These are phyloP conservation scores for Pezicula neosporulosa DNA, from an alignment of 2,329 filamentous ascomycete genomes.

Conservation along the genomic window DNA sequence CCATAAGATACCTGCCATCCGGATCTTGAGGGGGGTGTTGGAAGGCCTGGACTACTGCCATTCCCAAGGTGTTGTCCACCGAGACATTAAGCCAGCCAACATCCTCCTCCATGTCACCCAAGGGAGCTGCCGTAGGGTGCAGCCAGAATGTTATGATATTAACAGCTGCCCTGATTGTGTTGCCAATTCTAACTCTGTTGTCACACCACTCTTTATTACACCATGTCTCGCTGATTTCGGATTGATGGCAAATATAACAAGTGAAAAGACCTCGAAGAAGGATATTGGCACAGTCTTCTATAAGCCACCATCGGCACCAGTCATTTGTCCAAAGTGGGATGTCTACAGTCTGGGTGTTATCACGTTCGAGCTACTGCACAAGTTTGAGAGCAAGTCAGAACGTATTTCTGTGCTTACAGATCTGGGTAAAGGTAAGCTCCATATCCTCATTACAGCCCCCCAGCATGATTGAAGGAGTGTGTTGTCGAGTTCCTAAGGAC, in stretches of 20 bases:
- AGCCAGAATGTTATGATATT: conserved; percentile 34
- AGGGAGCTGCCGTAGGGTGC: conserved; percentile 9
- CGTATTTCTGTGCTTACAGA: conserved; percentile 37
- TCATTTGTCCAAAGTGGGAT: conserved; percentile 49
- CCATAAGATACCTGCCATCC: conserved; percentile 52
- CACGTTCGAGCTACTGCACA: conserved; percentile 56
- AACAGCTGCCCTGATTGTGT: conserved; percentile 13
- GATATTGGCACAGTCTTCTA: conserved; percentile 60
- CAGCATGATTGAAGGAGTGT: no score
- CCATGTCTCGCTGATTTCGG: conserved; percentile 68
- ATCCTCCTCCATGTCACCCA: conserved; percentile 55
- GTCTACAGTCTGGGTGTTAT: conserved; percentile 61
- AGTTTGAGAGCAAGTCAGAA: conserved; percentile 48
- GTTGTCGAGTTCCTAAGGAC: no score
- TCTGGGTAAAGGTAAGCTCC: conserved; percentile 22
- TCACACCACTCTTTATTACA: conserved; percentile 39
- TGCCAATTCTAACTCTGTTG: conserved; percentile 33
- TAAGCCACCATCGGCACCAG: conserved; percentile 40
- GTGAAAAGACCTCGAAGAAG: conserved; percentile 25
- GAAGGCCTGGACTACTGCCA: conserved; percentile 65
- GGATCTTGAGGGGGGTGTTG: conserved; percentile 55
- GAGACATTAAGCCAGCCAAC: conserved; percentile 67
- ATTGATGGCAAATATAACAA: conserved; percentile 53
- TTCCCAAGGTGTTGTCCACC: conserved; percentile 55
- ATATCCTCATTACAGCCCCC: no score